A percentile compares a stretch with the other conserved stretches of the same genome.
These are phyloP conservation scores for Scutellaria baicalensis DNA, from an alignment of 257 asterid genomes.

Conservation along the genomic window DNA sequence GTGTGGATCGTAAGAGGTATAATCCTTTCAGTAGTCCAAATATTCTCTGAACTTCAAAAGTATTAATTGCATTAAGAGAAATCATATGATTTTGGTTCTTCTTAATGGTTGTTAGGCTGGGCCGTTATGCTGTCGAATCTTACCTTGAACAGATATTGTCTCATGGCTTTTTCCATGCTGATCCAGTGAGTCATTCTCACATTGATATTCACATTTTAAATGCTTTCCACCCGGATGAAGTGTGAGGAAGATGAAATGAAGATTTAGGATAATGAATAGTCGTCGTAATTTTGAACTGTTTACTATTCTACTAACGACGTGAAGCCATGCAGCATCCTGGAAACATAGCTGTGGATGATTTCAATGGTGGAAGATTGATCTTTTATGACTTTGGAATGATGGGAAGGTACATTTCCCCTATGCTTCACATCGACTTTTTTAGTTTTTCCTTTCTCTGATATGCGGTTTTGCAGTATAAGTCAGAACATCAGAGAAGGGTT, in stretches of 20 bases:
- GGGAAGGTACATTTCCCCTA: conserved; percentile 58
- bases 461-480: conserved; percentile 62
- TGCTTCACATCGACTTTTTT: neutral
- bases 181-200: conserved; percentile 45
- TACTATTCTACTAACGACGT: neutral
- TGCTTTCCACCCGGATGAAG: neutral
- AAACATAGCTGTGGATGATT: conserved; percentile 82
- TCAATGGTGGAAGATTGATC: conserved; percentile 82
- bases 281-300: neutral
- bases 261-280: neutral
- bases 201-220: too few relatives aligned
- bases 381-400: conserved; percentile 88
- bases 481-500: conserved; percentile 79
- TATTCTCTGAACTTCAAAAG: neutral
- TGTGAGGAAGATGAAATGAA: neutral
- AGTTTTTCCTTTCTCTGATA: neutral
- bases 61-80: neutral
- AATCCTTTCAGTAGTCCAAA: neutral
- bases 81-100: conserved; percentile 9
- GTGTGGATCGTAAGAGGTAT: conserved; percentile 83
- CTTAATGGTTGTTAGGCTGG: conserved; percentile 47
- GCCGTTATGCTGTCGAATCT: conserved; percentile 88
- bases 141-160: conserved; percentile 90
- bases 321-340: conserved; percentile 70
- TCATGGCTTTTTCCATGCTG: conserved; percentile 93